phyloP scores from a whole-genome alignment of 164 flowering plant genomes.

The Kingdonia uniflora region DNA sequence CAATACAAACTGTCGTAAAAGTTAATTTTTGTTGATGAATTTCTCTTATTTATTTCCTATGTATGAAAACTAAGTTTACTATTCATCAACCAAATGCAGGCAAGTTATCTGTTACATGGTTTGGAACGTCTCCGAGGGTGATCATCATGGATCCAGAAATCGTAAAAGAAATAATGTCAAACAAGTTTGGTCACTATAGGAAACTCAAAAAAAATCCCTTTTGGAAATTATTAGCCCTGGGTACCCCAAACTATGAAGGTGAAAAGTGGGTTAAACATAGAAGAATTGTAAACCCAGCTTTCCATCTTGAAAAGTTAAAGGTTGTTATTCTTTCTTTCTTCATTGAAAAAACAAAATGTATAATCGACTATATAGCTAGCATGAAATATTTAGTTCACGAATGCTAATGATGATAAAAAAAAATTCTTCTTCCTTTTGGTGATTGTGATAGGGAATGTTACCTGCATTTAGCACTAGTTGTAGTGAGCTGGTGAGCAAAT shows the following conservation, averaged over 20 bases:
- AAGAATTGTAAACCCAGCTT: constrained; percentile 3
- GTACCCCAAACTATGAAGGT: not conserved
- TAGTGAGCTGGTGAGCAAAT: not conserved
- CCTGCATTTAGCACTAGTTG: not conserved
- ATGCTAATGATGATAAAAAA: no score
- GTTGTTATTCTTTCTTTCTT: not conserved
- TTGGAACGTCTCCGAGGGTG: not conserved
- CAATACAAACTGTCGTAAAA: no score
- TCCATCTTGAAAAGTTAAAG: constrained; percentile 2
- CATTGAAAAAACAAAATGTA: no score
- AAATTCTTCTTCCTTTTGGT: no score
- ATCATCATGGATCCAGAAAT: not conserved
- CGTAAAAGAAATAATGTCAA: not conserved
- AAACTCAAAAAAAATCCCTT: not conserved
- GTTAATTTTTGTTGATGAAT: no score
- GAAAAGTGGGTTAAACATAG: constrained; percentile 3
- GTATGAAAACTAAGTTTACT: not conserved
- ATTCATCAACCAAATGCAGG: not conserved
- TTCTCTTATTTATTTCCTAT: no score
- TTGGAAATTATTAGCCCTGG: not conserved
- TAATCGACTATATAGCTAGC: no score
- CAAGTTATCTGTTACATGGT: not conserved
- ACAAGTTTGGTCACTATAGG: constrained; percentile 1
- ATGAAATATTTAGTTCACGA: no score
- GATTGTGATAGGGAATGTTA: not conserved